A percentile compares a stretch with the other conserved stretches of the same genome.
phyloP scores from a whole-genome alignment of 164 flowering plant species.

The Macadamia tetraphylla region DNA sequence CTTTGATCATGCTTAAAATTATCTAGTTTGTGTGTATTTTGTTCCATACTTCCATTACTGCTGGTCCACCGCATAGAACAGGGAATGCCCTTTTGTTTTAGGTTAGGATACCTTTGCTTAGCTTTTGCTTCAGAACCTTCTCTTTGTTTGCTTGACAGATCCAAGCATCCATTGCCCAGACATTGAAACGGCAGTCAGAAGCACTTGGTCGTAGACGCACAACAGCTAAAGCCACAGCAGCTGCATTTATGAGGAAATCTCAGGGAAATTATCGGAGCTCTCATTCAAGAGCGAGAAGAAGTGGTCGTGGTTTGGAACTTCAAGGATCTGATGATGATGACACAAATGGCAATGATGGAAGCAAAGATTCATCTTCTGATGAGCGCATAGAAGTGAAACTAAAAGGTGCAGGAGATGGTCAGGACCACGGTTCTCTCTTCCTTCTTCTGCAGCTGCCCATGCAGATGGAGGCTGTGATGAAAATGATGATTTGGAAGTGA shows the following conservation, averaged over 20 bases:
- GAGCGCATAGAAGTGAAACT: constrained; percentile 51
- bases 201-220: constrained; percentile 60
- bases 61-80: background rate
- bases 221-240: constrained; percentile 38
- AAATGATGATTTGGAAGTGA: constrained; percentile 46
- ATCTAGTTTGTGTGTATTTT: no score
- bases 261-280: constrained; percentile 35
- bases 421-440: constrained; percentile 34
- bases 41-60: no score
- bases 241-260: constrained; percentile 43
- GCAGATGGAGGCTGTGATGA: constrained; percentile 42
- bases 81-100: background rate
- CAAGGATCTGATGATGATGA: constrained; percentile 68
- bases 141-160: constrained; percentile 40
- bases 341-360: constrained; percentile 46
- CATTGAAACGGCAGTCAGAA: constrained; percentile 66
- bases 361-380: constrained; percentile 77
- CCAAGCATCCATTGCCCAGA: constrained; percentile 88
- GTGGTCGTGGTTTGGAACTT: constrained; percentile 31
- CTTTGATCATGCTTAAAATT: no score
- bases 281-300: constrained; percentile 43
- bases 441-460: constrained; percentile 37
- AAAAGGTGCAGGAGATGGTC: constrained; percentile 50
- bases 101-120: background rate
- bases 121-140: background rate